Evolutionary conservation across 371 early-diverging fungal species (phyloP).

Genomic region (Haplosporangium sp.): DNA sequence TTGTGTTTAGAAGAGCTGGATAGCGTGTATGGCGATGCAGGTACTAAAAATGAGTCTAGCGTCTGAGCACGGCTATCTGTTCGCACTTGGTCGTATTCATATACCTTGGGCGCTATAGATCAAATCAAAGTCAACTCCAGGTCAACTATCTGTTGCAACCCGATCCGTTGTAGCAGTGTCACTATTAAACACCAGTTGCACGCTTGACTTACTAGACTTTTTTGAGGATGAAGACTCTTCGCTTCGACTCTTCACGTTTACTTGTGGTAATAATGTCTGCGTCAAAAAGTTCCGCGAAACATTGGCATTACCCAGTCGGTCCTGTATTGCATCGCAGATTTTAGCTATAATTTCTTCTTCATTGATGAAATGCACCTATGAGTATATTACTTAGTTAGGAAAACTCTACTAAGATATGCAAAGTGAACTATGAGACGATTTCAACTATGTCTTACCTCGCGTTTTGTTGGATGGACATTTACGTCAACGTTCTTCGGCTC

Average conservation of each 20-base stretch:
- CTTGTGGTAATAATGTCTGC: slow-evolving; percentile 57
- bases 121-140: not conserved
- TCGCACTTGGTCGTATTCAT: slow-evolving; percentile 79
- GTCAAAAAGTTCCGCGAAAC: slow-evolving; percentile 67
- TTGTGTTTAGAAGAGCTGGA: slow-evolving; percentile 19
- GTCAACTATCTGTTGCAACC: not conserved
- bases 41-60: slow-evolving; percentile 69
- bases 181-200: too few relatives aligned
- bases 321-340: slow-evolving; percentile 73
- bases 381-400: not conserved
- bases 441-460: slow-evolving; percentile 65
- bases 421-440: not conserved
- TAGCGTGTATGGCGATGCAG: slow-evolving; percentile 38
- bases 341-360: slow-evolving; percentile 85
- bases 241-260: slow-evolving; percentile 12
- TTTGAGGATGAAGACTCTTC: slow-evolving; percentile 33
- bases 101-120: slow-evolving; percentile 41
- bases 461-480: slow-evolving; percentile 98
- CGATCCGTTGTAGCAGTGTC: too few relatives aligned
- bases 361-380: slow-evolving; percentile 89
- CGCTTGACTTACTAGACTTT: slow-evolving; percentile 22
- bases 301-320: slow-evolving; percentile 62
- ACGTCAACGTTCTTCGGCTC: slow-evolving; percentile 93
- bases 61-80: slow-evolving; percentile 81
- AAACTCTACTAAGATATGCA: not conserved